Percentiles rank a stretch among this genome's conserved stretches.
phyloP scores from a whole-genome alignment of 2,329 filamentous ascomycete species.

The Fusarium anthophilum region DNA sequence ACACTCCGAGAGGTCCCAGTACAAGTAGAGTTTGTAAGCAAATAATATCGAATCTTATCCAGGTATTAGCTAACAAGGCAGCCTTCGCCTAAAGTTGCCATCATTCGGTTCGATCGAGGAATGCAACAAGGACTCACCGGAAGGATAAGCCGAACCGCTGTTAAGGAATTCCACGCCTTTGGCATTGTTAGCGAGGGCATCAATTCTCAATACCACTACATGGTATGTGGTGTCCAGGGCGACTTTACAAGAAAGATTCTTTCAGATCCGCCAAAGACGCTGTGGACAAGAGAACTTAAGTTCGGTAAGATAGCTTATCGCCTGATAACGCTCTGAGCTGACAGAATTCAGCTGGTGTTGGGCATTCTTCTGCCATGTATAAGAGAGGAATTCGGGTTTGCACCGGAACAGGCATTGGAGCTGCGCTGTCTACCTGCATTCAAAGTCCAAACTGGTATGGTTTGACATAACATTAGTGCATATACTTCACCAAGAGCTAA shows the following conservation, averaged over 20 bases:
- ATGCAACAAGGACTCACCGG: not conserved
- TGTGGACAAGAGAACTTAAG: not conserved
- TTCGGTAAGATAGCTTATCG: not conserved
- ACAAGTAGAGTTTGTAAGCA: not conserved
- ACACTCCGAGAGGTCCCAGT: not conserved
- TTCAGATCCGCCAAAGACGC: not conserved
- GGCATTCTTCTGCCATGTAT: not conserved
- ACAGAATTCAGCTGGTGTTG: not conserved
- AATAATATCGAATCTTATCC: not conserved
- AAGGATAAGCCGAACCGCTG: not conserved
- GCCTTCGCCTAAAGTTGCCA: not conserved
- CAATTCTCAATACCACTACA: not conserved
- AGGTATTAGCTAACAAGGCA: not conserved
- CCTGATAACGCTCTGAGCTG: no score
- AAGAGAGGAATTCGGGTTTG: not conserved
- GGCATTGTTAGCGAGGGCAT: not conserved
- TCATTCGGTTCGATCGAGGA: not conserved
- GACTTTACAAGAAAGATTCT: not conserved
- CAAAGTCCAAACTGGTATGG: not conserved
- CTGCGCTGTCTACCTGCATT: not conserved
- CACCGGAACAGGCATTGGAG: not conserved
- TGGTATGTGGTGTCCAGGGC: not conserved
- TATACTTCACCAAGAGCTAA: no score
- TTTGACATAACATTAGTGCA: no score
- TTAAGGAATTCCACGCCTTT: not conserved